Base-by-base conservation (phyloP, 2,329 filamentous ascomycete genomes). In the Penicillium sp. region DNA sequence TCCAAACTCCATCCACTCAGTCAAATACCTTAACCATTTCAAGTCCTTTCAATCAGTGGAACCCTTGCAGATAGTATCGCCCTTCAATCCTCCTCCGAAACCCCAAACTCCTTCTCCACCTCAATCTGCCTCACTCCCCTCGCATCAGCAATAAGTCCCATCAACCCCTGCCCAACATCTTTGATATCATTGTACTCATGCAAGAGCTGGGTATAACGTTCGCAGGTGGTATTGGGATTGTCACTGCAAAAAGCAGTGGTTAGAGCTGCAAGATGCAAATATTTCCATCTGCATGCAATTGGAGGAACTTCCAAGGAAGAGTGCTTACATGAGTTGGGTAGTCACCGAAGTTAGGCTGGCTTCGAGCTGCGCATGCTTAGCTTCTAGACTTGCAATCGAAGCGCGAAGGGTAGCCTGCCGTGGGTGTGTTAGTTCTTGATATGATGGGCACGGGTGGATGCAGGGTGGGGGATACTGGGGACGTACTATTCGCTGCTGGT, bases 111-210 rank as follows among this genome's bases (percentile, higher is more conserved):
- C 57, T 60, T 65, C 54, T 75, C 70, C 31, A 79, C 70, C 29
- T 77, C 75, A 25, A 71, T 60, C 52, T 84, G 78, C 55, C 83
- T 76, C 44, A 84, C 78, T 9, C 85, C 85, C 41, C 85, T 75
- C 59, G 81, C 79, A 57, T 90, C 87, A 4, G 87, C 87, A 69
- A 90, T 84, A 65, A 90, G 72, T 0, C 85, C 86, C 73, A 89
- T 81, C 31, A 90, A 67, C 0, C 86, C 87, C 66, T 86, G 82
- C 0, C 83, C 87, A 8, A 88, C 77, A 70, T 90, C 87, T 60
- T 86, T 85, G 64, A 89, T 84, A 70, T 89, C 87, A 65, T 90
- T 90, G 73, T 90, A 90, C 56, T 83, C 77, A 62, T 89, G 86
- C 33, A 90, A 76, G 4, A 87, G 76, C 57, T 79, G 79, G 66